Base-by-base conservation (phyloP, 148 eudicot genomes). In the Camellia japonica region DNA sequence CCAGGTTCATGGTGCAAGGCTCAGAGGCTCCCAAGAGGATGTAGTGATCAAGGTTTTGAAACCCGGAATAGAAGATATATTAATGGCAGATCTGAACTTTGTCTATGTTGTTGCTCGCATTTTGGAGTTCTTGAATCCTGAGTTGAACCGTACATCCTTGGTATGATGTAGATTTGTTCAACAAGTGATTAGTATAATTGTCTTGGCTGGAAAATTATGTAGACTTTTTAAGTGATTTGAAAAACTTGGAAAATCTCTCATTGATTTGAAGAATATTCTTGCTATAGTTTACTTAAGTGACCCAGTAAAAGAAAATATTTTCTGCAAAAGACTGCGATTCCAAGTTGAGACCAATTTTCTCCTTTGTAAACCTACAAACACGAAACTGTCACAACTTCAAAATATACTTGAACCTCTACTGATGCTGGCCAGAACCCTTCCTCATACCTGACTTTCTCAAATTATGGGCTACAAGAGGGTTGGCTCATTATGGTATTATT, bases 41-140 rank as follows among this genome's bases (percentile, higher is more conserved):
- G 98, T 96, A 72, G 99, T 93, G 76, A 92, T 96, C 74, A 93
- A 96, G 86, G 98, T 96, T 81, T 85, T 96, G 87, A 96, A 96
- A 89, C 99, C 99, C 70, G 99, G 98, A 84, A 93, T 96, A 74
- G 92, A 96, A 87, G 99, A 96, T 86, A 87, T 88, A 80, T 76
- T 96, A 66, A 97, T 93, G 75, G 97, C 98, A 61, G 99, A 96
- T 87, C 90, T 96, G 84, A 96, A 96, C 86, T 96, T 96, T 86
- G 89, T 96, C 65, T 96, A 96, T 70, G 65, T 96, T 84, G 99
- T 90, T 82, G 92, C 97, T 73, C 97, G 99, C 68, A 88, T 96
- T 66, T 83, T 96, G 85, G 99, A 96, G 83, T 96, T 96, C 81
- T 77, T 93, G 82, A 96, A 86, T 80, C 99, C 99, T 85, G 98